Percentiles rank a stretch among this genome's conserved stretches.
phyloP scores from a whole-genome alignment of 2,329 filamentous ascomycete genomes.

The Stenocarpella maydis region DNA sequence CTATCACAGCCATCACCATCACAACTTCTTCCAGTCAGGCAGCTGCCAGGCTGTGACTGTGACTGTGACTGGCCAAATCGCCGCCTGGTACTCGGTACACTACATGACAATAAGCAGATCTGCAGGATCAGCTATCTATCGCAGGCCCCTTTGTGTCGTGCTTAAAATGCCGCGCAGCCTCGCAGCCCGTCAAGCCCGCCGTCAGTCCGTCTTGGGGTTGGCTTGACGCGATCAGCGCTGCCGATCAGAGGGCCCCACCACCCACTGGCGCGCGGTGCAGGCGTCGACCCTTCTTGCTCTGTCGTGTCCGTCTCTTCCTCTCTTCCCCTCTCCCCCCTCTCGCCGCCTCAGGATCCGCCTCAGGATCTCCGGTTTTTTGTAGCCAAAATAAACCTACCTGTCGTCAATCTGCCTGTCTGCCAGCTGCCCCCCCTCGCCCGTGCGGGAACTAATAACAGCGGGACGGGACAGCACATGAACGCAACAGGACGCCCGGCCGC shows the following conservation, averaged over 20 bases:
- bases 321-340: not conserved
- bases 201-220: conserved; percentile 9
- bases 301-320: not conserved
- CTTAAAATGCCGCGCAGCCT: conserved; percentile 17
- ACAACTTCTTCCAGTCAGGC: not conserved
- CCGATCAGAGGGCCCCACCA: conserved; percentile 12
- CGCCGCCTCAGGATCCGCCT: not conserved
- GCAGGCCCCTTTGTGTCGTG: conserved; percentile 22
- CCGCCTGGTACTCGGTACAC: not conserved
- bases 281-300: too few species aligned
- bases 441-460: conserved; percentile 17
- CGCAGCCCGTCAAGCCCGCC: not conserved
- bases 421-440: conserved; percentile 11
- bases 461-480: conserved; percentile 2
- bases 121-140: not conserved
- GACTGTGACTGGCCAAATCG: not conserved
- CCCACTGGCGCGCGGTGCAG: conserved; percentile 14
- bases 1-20: not conserved
- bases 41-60: not conserved
- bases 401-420: conserved; percentile 34
- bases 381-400: conserved; percentile 32
- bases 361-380: not conserved
- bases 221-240: conserved; percentile 18
- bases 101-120: conserved; percentile 1
- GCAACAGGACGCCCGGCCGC: not conserved